Conservation (phyloP, 225 moss, liverwort and hornwort genomes). For the Pleurozium schreberi region DNA sequence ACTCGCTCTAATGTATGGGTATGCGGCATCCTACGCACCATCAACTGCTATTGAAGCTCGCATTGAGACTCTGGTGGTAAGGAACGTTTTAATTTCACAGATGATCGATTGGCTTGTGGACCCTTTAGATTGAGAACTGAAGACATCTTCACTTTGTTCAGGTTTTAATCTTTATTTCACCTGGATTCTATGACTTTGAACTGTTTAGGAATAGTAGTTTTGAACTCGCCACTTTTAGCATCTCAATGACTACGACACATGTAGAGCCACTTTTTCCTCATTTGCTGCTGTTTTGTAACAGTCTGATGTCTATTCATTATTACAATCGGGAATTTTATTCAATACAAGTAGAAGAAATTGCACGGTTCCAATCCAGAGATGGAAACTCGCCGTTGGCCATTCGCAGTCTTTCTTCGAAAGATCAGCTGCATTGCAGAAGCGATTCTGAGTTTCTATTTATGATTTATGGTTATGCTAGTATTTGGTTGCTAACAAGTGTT, state of each 20-base stretch:
- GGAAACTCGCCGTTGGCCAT: not conserved
- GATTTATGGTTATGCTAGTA: not conserved
- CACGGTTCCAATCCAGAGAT: not conserved
- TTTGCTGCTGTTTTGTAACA: not conserved
- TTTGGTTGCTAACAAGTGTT: not conserved
- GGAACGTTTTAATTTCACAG: not conserved
- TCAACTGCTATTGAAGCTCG: constrained; percentile 97
- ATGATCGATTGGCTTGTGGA: not conserved
- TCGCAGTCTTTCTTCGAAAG: not conserved
- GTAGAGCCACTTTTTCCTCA: not conserved
- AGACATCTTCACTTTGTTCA: not conserved
- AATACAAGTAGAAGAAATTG: not conserved
- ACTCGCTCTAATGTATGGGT: constrained; percentile 97
- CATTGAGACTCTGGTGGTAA: constrained; percentile 98
- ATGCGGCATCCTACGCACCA: constrained; percentile 95
- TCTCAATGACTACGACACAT: not conserved
- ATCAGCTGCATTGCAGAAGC: not conserved
- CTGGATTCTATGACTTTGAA: not conserved
- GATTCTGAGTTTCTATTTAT: not conserved
- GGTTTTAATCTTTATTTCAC: not conserved
- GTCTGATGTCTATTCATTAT: not conserved
- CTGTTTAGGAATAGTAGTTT: not conserved
- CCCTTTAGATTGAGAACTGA: not conserved
- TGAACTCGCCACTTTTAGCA: no score
- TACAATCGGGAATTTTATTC: not conserved